Base-by-base conservation (phyloP, 805 yeast genomes). In the Ogataea neopini region DNA sequence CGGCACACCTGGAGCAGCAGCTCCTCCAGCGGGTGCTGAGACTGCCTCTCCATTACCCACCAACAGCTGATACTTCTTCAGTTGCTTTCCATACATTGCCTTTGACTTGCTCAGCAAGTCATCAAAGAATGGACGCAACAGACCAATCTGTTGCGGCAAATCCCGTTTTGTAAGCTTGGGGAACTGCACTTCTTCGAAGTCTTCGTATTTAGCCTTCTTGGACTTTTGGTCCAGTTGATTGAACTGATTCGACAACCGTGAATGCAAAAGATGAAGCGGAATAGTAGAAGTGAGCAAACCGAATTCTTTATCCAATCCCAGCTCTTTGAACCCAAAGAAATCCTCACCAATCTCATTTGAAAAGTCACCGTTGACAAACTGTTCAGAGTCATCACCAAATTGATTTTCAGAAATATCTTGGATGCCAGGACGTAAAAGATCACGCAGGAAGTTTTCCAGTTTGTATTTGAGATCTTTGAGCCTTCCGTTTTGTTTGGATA, bases 261-360 rank as follows among this genome's bases (percentile, higher is more conserved):
- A 82, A 56, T 89, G 96, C 30, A 94, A 71, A 48, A 94, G 71
- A 66, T 92, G 96, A 37, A 95, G 73, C 1, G 99, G 99, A 22
- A 94, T 89, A 0, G 96, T 80, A 2, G 91, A 78, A 23, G 91
- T 85, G 42, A 90, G 68, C 62, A 92, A 72, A 9, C 92, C 91
- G 64, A 89, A 86, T 65, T 94, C 99, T 59, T 85, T 88, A 60
- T 92, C 98, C 44, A 94, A 71, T 0, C 99, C 99, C 40, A 94
- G 73, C 55, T 92, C 98, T 62, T 80, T 86, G 73, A 94, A 95
- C 0, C 99, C 99, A 70, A 95, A 95, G 76, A 91, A 94, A 69
- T 94, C 99, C 59, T 92, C 99, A 6, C 98, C 99, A 32, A 94
- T 71, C 51, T 91, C 97, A 58, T 80, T 85, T 1, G 97, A 86